These are phyloP conservation scores for Sclerotinia trifoliorum DNA, from an alignment of 2,329 filamentous ascomycete species.

Conservation along the genomic window DNA sequence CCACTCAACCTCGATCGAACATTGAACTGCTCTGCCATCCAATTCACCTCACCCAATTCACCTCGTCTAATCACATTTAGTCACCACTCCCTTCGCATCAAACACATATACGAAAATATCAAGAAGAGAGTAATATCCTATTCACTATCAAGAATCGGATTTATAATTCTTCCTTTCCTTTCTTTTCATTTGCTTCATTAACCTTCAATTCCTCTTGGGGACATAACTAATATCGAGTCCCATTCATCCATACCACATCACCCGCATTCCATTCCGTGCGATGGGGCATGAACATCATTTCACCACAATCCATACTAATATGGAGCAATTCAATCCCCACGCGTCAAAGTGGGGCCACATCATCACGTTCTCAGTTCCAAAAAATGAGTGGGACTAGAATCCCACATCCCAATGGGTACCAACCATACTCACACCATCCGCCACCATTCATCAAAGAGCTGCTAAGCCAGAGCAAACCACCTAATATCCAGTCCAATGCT, in stretches of 20 bases:
- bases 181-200: not conserved
- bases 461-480: conserved; percentile 14
- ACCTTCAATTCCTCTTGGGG: not conserved
- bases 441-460: not conserved
- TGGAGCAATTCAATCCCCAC: not conserved
- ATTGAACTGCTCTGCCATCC: too few species aligned
- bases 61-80: not conserved
- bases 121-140: conserved; percentile 5
- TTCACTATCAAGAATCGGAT: conserved; percentile 9
- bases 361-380: not conserved
- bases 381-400: not conserved
- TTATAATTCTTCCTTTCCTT: not conserved
- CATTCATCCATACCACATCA: not conserved
- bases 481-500: conserved; percentile 21
- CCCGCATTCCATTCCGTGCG: not conserved
- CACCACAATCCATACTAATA: not conserved
- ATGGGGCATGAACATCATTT: conserved; percentile 2
- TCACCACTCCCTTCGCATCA: not conserved
- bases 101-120: not conserved
- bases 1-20: too few species aligned
- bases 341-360: not conserved
- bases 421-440: conserved; percentile 20
- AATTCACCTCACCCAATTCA: not conserved
- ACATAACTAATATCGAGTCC: conserved; percentile 6
- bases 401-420: not conserved